Conservation (phyloP, 345 rosid species). For the Acer negundo region DNA sequence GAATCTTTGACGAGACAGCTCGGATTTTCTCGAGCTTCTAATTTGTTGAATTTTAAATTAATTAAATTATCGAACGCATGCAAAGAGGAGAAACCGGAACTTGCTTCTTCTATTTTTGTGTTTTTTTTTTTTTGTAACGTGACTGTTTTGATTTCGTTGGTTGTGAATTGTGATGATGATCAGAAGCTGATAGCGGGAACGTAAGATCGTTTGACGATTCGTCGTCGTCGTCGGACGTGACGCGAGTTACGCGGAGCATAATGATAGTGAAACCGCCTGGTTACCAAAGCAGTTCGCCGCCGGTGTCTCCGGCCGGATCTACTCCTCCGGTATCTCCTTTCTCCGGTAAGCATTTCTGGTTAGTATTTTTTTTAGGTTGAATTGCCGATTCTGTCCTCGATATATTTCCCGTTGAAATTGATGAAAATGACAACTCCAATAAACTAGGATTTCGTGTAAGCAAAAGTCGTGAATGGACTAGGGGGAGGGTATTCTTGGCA, state of each 20-base stretch:
- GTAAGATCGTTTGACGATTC: conserved; percentile 53
- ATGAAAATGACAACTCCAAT: conserved; percentile 9
- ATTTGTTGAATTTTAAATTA: not conserved
- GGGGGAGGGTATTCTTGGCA: not conserved
- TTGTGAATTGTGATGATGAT: conserved; percentile 17
- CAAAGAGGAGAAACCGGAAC: not conserved
- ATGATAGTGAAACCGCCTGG: conserved; percentile 93
- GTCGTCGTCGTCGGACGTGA: conserved; percentile 37
- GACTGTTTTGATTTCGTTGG: not conserved
- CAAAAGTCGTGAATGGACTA: not conserved
- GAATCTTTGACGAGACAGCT: conserved; percentile 1
- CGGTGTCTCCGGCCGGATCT: conserved; percentile 86
- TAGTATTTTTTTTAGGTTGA: not conserved
- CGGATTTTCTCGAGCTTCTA: not conserved
- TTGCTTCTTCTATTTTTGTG: not conserved
- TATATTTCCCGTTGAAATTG: not conserved
- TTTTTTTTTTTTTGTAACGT: not conserved
- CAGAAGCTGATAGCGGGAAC: conserved; percentile 64
- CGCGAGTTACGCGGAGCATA: conserved; percentile 79
- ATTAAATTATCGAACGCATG: not conserved
- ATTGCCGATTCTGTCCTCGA: conserved; percentile 12
- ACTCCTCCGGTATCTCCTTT: conserved; percentile 85
- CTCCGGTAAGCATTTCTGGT: conserved; percentile 57
- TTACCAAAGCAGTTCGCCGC: conserved; percentile 70
- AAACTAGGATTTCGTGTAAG: not conserved